A percentile compares a stretch with the other conserved stretches of the same genome.
phyloP scores from a whole-genome alignment of 2,329 filamentous ascomycete species.

The Chrysoporthe austroafricana region DNA sequence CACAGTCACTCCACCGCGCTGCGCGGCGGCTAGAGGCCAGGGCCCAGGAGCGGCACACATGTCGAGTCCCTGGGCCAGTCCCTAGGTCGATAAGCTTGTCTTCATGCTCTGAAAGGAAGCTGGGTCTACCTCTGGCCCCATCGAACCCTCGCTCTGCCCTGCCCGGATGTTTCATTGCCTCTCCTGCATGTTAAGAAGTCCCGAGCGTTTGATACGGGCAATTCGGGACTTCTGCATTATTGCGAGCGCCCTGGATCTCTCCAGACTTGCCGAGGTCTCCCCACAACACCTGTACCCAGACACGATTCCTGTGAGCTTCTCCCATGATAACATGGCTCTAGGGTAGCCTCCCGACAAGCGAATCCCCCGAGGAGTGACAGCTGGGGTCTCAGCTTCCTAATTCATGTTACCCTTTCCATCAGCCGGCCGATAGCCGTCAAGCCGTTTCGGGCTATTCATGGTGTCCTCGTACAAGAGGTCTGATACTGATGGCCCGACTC shows the following conservation, averaged over 20 bases:
- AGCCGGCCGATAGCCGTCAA: constrained; percentile 16
- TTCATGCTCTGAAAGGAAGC: constrained; percentile 17
- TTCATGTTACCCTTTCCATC: constrained; percentile 12
- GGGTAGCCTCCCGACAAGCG: constrained; percentile 15
- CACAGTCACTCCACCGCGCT: not conserved
- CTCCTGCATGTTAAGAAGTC: constrained; percentile 12
- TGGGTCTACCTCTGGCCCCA: constrained; percentile 9
- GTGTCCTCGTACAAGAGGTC: constrained; percentile 2
- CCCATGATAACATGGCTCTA: not conserved
- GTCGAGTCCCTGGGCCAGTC: no score
- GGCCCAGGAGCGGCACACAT: not conserved
- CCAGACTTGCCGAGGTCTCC: constrained; percentile 15
- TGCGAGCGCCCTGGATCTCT: constrained; percentile 7
- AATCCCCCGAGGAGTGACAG: constrained; percentile 15
- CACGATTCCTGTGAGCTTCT: not conserved
- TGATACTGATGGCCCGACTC: constrained; percentile 17
- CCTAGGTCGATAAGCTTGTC: constrained; percentile 4
- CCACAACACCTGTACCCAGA: not conserved
- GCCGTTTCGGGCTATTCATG: constrained; percentile 17
- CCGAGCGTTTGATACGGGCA: constrained; percentile 21
- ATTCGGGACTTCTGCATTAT: constrained; percentile 17
- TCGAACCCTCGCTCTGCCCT: not conserved
- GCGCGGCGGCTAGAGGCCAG: not conserved
- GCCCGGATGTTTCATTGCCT: constrained; percentile 21
- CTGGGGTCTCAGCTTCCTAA: constrained; percentile 14